Conservation (phyloP, 495 filamentous ascomycete genomes). For the Xylaria scruposa region DNA sequence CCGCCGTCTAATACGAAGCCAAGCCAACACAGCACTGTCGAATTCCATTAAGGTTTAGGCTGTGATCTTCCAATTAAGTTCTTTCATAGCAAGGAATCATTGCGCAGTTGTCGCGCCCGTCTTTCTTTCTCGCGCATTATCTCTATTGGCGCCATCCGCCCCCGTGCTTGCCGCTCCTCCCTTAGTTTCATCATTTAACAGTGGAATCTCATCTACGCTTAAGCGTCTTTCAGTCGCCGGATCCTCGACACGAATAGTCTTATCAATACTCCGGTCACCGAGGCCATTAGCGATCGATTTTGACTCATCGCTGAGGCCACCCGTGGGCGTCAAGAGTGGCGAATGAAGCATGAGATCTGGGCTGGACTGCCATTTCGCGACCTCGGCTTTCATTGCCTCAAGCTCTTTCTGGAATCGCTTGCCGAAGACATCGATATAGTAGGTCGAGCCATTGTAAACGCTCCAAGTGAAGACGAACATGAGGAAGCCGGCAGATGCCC, state of each 20-base stretch:
- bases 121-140: slow-evolving; percentile 53
- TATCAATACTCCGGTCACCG: slow-evolving; percentile 29
- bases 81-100: neutral
- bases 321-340: slow-evolving; percentile 48
- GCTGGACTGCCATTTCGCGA: slow-evolving; percentile 81
- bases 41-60: neutral
- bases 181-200: slow-evolving; percentile 55
- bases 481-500: slow-evolving; percentile 78
- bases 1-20: slow-evolving; percentile 2
- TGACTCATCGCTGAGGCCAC: slow-evolving; percentile 16
- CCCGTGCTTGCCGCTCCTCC: slow-evolving; percentile 44
- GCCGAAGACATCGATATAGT: slow-evolving; percentile 97
- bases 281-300: neutral
- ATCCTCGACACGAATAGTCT: slow-evolving; percentile 35
- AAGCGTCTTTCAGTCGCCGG: slow-evolving; percentile 34
- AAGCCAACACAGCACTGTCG: neutral
- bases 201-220: slow-evolving; percentile 62
- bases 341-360: slow-evolving; percentile 52
- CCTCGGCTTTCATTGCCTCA: slow-evolving; percentile 86
- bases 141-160: slow-evolving; percentile 47
- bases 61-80: neutral
- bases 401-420: slow-evolving; percentile 96
- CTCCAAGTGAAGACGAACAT: slow-evolving; percentile 84
- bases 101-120: slow-evolving; percentile 20
- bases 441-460: slow-evolving; percentile 93